Evolutionary conservation across 78 protist genomes (phyloP).

Genomic region (Dictyostelium brefeldianum): DNA sequence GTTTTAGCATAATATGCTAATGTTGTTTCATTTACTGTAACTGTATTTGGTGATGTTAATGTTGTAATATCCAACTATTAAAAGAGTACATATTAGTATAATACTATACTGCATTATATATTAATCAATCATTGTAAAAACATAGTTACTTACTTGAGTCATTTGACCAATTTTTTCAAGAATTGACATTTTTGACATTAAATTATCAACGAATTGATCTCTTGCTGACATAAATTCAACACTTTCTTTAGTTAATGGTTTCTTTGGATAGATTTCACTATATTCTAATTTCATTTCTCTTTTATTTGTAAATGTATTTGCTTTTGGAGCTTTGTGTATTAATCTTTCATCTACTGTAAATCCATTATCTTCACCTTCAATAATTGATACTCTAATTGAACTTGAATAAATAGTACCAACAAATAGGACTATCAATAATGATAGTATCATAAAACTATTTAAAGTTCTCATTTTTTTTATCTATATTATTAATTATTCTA

Average conservation of each 20-base stretch:
- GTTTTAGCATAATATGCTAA: slow-evolving; percentile 35
- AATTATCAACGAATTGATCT: slow-evolving; percentile 45
- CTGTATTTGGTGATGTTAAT: slow-evolving; percentile 31
- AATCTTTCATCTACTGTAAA: neutral
- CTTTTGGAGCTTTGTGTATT: neutral
- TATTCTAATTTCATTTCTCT: neutral
- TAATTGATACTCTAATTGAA: slow-evolving; percentile 14
- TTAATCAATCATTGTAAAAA: neutral
- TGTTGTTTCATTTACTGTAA: slow-evolving; percentile 30
- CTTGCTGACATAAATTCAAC: slow-evolving; percentile 11
- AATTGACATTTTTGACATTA: slow-evolving; percentile 63
- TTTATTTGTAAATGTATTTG: neutral
- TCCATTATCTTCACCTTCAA: neutral
- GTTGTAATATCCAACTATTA: slow-evolving; percentile 64
- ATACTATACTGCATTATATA: too few species aligned
- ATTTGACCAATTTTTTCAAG: slow-evolving; percentile 81
- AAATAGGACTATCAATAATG: slow-evolving; percentile 29
- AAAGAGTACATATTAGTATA: neutral
- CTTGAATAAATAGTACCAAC: neutral
- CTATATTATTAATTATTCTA: neutral
- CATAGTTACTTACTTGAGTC: slow-evolving; percentile 79
- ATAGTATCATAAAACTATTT: slow-evolving; percentile 1
- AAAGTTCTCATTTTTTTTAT: neutral
- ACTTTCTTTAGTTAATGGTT: neutral
- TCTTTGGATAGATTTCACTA: neutral